These are phyloP conservation scores for Aspergillus terreus DNA, from an alignment of 2,329 filamentous ascomycete species.

Conservation along the genomic window DNA sequence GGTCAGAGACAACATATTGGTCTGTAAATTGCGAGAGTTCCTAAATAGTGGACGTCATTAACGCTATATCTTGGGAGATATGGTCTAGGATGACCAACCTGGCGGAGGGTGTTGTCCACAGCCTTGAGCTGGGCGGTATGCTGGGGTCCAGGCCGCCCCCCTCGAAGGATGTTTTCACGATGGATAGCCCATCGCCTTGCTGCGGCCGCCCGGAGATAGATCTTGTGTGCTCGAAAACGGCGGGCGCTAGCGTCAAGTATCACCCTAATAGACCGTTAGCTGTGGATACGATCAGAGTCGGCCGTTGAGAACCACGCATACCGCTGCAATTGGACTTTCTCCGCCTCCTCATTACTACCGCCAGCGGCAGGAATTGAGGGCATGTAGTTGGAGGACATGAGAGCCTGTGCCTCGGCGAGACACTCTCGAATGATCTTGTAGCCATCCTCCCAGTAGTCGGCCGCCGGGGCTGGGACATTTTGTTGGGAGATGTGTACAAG, in stretches of 20 bases:
- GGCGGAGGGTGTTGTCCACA: slow-evolving; percentile 46
- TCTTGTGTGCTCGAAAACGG: slow-evolving; percentile 59
- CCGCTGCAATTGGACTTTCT: slow-evolving; percentile 56
- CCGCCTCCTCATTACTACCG: slow-evolving; percentile 48
- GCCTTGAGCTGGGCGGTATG: slow-evolving; percentile 49
- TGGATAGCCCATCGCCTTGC: slow-evolving; percentile 57
- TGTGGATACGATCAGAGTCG: not conserved
- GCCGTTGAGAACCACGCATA: slow-evolving; percentile 24
- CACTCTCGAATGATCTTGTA: slow-evolving; percentile 57
- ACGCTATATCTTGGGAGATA: not conserved
- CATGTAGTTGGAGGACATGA: slow-evolving; percentile 53
- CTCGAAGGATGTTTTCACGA: slow-evolving; percentile 49
- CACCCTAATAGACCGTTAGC: slow-evolving; percentile 43
- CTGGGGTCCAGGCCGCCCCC: slow-evolving; percentile 45
- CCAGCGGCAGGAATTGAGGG: slow-evolving; percentile 39
- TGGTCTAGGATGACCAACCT: slow-evolving; percentile 35
- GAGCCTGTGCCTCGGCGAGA: slow-evolving; percentile 50
- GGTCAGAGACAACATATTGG: slow-evolving; percentile 52
- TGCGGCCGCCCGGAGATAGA: slow-evolving; percentile 57
- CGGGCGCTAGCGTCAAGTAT: slow-evolving; percentile 58
- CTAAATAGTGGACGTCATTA: slow-evolving; percentile 31
- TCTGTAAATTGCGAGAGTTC: slow-evolving; percentile 58
- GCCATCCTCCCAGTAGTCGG: slow-evolving; percentile 58
- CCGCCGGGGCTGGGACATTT: slow-evolving; percentile 48
- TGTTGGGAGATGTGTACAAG: slow-evolving; percentile 57